These are phyloP conservation scores for Neofusicoccum cordaticola DNA, from an alignment of 2,329 filamentous ascomycete species.

Conservation along the genomic window DNA sequence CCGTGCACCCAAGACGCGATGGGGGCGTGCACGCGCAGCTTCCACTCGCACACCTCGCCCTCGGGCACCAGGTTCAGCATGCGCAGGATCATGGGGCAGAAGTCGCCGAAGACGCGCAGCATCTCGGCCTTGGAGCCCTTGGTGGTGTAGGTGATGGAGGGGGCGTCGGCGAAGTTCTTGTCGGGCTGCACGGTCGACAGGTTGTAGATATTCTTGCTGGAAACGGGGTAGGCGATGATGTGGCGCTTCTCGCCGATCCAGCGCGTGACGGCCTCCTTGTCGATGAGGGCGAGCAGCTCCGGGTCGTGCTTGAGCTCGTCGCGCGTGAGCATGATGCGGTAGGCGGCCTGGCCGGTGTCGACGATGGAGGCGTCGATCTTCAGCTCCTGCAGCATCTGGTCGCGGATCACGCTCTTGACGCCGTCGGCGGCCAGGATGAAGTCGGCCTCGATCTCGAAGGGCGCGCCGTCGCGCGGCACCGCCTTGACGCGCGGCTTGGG, in stretches of 20 bases:
- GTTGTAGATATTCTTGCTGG: slow-evolving; percentile 66
- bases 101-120: slow-evolving; percentile 58
- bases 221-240: slow-evolving; percentile 75
- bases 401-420: slow-evolving; percentile 47
- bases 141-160: slow-evolving; percentile 61
- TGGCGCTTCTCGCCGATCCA: slow-evolving; percentile 76
- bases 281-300: slow-evolving; percentile 65
- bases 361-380: slow-evolving; percentile 55
- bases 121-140: slow-evolving; percentile 60
- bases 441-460: slow-evolving; percentile 52
- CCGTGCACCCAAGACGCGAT: slow-evolving; percentile 61
- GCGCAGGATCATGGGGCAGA: slow-evolving; percentile 59
- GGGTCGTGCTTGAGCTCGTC: slow-evolving; percentile 65
- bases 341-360: slow-evolving; percentile 73
- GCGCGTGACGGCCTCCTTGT: slow-evolving; percentile 65
- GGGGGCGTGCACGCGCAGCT: slow-evolving; percentile 60
- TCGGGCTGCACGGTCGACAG: slow-evolving; percentile 62
- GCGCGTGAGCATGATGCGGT: slow-evolving; percentile 73
- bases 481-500: slow-evolving; percentile 61
- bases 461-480: slow-evolving; percentile 54
- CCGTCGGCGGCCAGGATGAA: slow-evolving; percentile 48
- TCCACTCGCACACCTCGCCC: slow-evolving; percentile 67
- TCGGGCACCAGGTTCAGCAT: slow-evolving; percentile 62
- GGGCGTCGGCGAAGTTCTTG: slow-evolving; percentile 56
- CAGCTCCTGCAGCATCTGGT: slow-evolving; percentile 54